phyloP scores from a whole-genome alignment of 495 filamentous ascomycete species.

The Tuber umbilicatum region DNA sequence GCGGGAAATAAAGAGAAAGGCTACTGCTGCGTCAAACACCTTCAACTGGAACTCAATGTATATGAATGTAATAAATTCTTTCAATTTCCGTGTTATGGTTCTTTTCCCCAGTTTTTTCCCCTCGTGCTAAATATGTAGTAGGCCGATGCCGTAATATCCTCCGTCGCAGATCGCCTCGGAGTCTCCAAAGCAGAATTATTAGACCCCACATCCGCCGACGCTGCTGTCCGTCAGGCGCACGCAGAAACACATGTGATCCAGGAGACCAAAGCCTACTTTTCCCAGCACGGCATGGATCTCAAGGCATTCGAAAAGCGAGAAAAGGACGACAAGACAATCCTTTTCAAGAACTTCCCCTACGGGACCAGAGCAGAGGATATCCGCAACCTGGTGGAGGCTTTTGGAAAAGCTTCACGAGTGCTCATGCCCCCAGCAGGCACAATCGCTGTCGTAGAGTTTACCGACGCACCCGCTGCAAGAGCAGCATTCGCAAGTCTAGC shows the following conservation, averaged over 20 bases:
- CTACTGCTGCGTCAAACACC: constrained; percentile 62
- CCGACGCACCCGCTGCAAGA: constrained; percentile 65
- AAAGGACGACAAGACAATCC: constrained; percentile 76
- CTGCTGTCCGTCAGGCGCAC: constrained; percentile 90
- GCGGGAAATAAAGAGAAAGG: constrained; percentile 74
- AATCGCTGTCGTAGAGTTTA: constrained; percentile 86
- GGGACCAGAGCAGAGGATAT: constrained; percentile 66
- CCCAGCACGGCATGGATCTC: constrained; percentile 77
- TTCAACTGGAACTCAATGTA: constrained; percentile 98
- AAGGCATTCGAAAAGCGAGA: constrained; percentile 77
- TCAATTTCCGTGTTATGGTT: background rate
- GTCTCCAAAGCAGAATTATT: constrained; percentile 83
- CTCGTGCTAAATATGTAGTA: constrained; percentile 39
- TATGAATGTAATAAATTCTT: constrained; percentile 65
- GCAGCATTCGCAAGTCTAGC: constrained; percentile 74
- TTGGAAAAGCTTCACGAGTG: constrained; percentile 65
- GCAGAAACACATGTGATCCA: constrained; percentile 94
- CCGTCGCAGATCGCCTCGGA: constrained; percentile 76
- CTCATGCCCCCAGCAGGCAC: constrained; percentile 89
- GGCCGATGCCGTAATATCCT: constrained; percentile 85
- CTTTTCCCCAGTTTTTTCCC: background rate
- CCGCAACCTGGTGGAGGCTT: constrained; percentile 59
- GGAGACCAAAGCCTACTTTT: constrained; percentile 89
- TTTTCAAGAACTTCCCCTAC: constrained; percentile 92
- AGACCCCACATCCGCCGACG: constrained; percentile 87